Evolutionary conservation across 225 moss, liverwort and hornwort genomes (phyloP), one percentile per base, ranked within the genome.

Genomic region (Straminergon stramineum): DNA sequence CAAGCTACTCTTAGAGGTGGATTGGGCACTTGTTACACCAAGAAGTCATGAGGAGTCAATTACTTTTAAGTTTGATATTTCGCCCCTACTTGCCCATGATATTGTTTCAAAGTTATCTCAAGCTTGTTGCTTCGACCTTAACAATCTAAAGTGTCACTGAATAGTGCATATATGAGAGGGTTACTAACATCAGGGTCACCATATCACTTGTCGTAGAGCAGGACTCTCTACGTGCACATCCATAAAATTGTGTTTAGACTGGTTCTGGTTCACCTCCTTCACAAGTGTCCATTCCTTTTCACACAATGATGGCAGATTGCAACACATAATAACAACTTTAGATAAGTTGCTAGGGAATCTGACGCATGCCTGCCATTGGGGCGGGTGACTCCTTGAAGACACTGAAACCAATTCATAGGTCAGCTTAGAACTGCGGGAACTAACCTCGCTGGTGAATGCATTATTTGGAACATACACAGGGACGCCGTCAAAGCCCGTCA

Each of bases 381-480:
- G 68, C 19, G 85, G 52, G 92, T 92, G 63, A 83, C 82, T 63
- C 91, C 93, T 45, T 94, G 91, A 75, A 89, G 88, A 78, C 94
- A 67, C 93, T 79, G 68, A 92, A 67, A 94, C 45, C 64, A 39
- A 60, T 52, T 82, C 89, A 71, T 51, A 43, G 56, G 11, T 88
- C 77, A 39, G 51, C 52, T 39, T 53, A 81, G 53, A 87, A 84
- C 65, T 79, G 55, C 53, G 27, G 45, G 87, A 34, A 60, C 87
- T 85, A 77, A 98, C 97, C 96, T 96, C 90, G 73, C 95, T 98
- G 90, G 91, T 97, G 83, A 98, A 98, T 84, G 89, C 95, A 82
- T 97, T 93, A 79, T 98, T 97, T 14, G 98, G 98, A 77, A 97
- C 93, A 80, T 95, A 66, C 89, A 97, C 94, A 48, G 95, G 97